Evolutionary conservation across 345 rosid genomes (phyloP), one percentile per base, ranked within the genome.

Genomic region (Hevea brasiliensis): DNA sequence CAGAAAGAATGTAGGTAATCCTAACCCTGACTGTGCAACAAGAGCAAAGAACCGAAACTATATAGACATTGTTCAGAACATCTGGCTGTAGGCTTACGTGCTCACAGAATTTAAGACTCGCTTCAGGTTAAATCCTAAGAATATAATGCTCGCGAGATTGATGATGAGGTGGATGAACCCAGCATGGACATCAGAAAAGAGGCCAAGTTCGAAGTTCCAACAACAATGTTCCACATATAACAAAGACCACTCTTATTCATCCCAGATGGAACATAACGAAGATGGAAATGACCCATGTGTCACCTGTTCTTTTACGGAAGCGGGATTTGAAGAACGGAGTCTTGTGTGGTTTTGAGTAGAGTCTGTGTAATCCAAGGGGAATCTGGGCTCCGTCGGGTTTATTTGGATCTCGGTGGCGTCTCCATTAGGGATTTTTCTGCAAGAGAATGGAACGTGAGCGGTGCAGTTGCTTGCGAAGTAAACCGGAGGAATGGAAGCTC

Each of bases 271-370:
- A 77, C 79, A 92, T 83, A 57, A 89, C 89, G 81, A 92, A 89
- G 78, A 89, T 79, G 59, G 94, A 89, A 73, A 89, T 75, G 54
- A 94, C 68, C 96, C 96, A 94, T 1, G 97, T 94, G 81, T 90
- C 97, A 35, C 86, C 82, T 32, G 83, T 72, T 73, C 84, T 58
- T 44, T 40, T 79, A 4, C 37, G 37, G 4, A 4, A 32, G 37
- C 37, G 37, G 37, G 37, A 32, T 32, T 32, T 32, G 37, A 32
- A 32, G 37, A 32, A 32, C 37, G 37, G 4, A 65, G 87, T 72
- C 51, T 72, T 85, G 15, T n/a, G n/a, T 63, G 79, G 5, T 29
- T 75, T 67, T 71, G 65, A 61, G n/a, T 72, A 13, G 45, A 56
- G 13, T 68, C 83, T 20, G 74, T 45, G 67, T 26, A 32, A 32